Evolutionary conservation across 1,284 basidiomycete genomes (phyloP).

Genomic region (Fistulinella staudtii): DNA sequence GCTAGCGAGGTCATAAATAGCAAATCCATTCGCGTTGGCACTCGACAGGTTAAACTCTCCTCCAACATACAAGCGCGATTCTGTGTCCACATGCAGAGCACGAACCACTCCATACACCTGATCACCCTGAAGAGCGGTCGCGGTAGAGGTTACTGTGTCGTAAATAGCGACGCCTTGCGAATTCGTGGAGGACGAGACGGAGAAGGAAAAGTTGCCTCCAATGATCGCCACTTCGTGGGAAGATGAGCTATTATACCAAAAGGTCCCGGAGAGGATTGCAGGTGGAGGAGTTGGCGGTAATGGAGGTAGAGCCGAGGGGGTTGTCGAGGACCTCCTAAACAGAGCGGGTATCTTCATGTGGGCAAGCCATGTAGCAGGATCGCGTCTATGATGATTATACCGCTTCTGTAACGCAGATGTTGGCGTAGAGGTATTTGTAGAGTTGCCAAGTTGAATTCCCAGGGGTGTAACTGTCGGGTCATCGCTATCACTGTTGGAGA

Average conservation of each 20-base stretch:
- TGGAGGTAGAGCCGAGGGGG: constrained; percentile 51
- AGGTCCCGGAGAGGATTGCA: constrained; percentile 81
- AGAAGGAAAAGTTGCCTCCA: constrained; percentile 86
- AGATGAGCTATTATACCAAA: constrained; percentile 82
- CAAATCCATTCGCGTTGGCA: constrained; percentile 59
- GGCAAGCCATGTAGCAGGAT: constrained; percentile 48
- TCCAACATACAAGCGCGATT: constrained; percentile 70
- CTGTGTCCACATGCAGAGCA: constrained; percentile 60
- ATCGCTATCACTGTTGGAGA: constrained; percentile 53
- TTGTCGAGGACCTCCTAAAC: constrained; percentile 47
- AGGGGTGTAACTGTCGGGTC: constrained; percentile 59
- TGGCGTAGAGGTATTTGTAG: constrained; percentile 27
- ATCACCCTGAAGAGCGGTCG: constrained; percentile 58
- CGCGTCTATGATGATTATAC: constrained; percentile 34
- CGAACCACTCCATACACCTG: constrained; percentile 71
- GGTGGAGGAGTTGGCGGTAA: constrained; percentile 61
- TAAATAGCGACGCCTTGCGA: constrained; percentile 73
- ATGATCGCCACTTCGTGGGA: constrained; percentile 69
- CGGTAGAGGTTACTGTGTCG: constrained; percentile 46
- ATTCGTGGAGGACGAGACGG: constrained; percentile 39
- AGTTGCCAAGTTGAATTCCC: constrained; percentile 46
- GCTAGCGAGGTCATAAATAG: constrained; percentile 68
- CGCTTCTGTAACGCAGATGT: constrained; percentile 35
- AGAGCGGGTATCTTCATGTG: constrained; percentile 45
- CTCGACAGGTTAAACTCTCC: constrained; percentile 69